Conservation (phyloP, 495 filamentous ascomycete genomes). For the Penicillium canariense region DNA sequence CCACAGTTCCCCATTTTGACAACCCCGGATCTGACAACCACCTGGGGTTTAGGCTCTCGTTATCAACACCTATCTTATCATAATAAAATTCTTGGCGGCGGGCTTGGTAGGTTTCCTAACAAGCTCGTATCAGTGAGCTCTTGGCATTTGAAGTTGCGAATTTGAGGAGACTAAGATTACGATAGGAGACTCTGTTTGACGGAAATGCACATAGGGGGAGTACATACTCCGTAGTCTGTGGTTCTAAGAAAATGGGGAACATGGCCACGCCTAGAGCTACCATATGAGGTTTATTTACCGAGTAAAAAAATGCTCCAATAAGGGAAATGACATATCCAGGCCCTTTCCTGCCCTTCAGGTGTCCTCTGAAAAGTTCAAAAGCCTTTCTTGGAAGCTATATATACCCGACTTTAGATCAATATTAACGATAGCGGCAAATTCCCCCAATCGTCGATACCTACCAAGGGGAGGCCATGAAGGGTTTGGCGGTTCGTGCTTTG, state of each 20-base stretch:
- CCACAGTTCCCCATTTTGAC: background rate
- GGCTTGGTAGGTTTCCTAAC: background rate
- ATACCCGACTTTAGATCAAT: background rate
- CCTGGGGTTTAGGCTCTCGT: conserved; percentile 18
- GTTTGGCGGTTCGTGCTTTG: background rate
- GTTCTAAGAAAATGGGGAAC: too few relatives aligned
- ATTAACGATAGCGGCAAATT: background rate
- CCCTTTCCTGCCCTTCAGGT: background rate
- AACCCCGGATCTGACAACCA: conserved; percentile 17
- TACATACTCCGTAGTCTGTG: too few relatives aligned
- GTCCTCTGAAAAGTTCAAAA: background rate
- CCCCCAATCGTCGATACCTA: background rate
- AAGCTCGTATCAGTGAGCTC: background rate
- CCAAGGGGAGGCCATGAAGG: background rate
- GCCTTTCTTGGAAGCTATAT: background rate
- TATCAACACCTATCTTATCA: conserved; percentile 3
- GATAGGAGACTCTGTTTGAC: background rate
- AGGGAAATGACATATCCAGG: too few relatives aligned
- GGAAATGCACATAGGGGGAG: background rate
- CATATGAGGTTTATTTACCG: too few relatives aligned
- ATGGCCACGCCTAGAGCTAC: too few relatives aligned
- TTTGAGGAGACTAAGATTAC: background rate
- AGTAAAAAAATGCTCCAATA: too few relatives aligned
- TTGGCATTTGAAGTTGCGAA: background rate
- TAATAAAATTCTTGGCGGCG: background rate